These are phyloP conservation scores for Pigoraptor vietnamica DNA, from an alignment of 78 protist genomes.

Conservation along the genomic window DNA sequence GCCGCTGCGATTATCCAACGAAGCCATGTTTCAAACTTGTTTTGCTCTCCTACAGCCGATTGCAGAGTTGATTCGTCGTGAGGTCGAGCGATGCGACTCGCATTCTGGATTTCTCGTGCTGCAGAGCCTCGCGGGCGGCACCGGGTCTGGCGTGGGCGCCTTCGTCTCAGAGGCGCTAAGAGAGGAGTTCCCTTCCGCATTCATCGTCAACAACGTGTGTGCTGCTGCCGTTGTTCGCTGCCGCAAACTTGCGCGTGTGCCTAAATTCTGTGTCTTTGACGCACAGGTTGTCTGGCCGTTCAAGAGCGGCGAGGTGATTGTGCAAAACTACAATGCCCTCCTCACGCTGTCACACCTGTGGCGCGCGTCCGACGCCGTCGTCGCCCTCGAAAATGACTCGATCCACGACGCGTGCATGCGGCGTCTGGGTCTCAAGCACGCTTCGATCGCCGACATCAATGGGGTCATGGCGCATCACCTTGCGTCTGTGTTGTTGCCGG, in stretches of 20 bases:
- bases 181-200: background rate
- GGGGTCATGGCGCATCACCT: slow-evolving; percentile 9
- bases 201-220: background rate
- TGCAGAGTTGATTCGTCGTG: background rate
- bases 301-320: slow-evolving; percentile 40
- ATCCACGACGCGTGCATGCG: background rate
- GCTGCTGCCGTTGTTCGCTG: background rate
- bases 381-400: slow-evolving; percentile 17
- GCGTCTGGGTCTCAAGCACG: background rate
- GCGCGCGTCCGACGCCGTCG: slow-evolving; percentile 24
- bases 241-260: background rate
- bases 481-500: slow-evolving; percentile 17
- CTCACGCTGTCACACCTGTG: slow-evolving; percentile 32
- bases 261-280: background rate
- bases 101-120: slow-evolving; percentile 13
- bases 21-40: no score
- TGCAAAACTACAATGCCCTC: slow-evolving; percentile 46
- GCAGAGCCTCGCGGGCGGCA: slow-evolving; percentile 51
- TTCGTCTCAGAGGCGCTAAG: slow-evolving; percentile 14
- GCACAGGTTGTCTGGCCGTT: slow-evolving; percentile 44
- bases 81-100: slow-evolving; percentile 15
- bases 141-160: slow-evolving; percentile 59
- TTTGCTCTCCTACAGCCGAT: background rate
- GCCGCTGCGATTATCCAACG: no score
- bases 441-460: slow-evolving; percentile 20